Evolutionary conservation across 1,284 basidiomycete species (phyloP), one percentile per base, ranked within the genome.

Genomic region (Puccinia horiana): DNA sequence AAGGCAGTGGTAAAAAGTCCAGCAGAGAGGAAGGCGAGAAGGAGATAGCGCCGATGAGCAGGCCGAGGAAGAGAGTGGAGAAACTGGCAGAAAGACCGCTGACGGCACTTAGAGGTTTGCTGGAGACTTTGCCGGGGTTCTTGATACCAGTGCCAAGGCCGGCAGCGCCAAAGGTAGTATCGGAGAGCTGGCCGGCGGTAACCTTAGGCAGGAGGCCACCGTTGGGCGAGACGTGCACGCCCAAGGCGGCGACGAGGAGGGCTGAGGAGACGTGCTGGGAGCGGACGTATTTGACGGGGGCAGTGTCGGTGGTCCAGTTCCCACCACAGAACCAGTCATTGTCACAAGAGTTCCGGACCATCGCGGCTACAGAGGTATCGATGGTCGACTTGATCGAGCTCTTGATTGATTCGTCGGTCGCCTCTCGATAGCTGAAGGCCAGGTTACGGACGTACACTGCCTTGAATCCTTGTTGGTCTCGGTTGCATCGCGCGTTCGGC

Each of bases 381-480:
- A 82, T 65, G 20, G 49, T 76, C 14, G 47, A 67, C 49, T 82
- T 65, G 37, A 82, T 82, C 18, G 20, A 11, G 2, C 32, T 32
- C 26, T 76, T 82, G 2, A 82, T 67, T 11, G 35, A 47, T 0
- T 42, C 35, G 26, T 65, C 40, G 20, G 37, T 52, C 0, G 52
- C 42, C 29, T 56, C 49, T 20, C 80, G 80, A 67, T 82, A 82
- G 11, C 65, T 42, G 63, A 76, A 82, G 20, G 80, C 80, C n/a
- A 82, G 47, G 29, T 82, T 82, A 9, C 80, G 49, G 20, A 82
- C 58, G 37, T 82, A 82, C 16, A 69, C 35, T 12, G 80, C 80
- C 54, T 82, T 82, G 52, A 82, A 82, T 16, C 80, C 80, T 67
- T 82, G 80, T 35, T 82, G 80, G 63, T 82, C 80, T 42, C 80